A percentile compares a stretch with the other conserved stretches of the same genome.
phyloP scores from a whole-genome alignment of 176 grass and related monocot genomes.

The Paspalum notatum region DNA sequence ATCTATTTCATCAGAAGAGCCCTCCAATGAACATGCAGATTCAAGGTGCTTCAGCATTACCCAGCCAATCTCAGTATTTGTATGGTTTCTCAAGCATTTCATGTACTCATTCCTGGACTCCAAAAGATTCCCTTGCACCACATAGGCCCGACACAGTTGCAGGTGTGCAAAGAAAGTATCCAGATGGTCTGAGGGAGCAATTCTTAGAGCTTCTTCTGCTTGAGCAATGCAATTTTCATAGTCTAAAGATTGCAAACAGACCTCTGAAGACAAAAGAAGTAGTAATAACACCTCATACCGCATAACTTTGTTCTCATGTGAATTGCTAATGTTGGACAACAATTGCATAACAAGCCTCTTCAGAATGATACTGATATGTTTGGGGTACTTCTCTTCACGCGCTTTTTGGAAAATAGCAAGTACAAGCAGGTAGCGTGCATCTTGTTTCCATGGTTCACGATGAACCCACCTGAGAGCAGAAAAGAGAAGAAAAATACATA shows the following conservation, averaged over 20 bases:
- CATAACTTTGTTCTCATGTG: constrained; percentile 42
- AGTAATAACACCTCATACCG: constrained; percentile 62
- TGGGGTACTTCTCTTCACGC: constrained; percentile 80
- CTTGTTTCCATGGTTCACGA: constrained; percentile 86
- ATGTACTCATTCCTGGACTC: constrained; percentile 72
- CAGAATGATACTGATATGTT: constrained; percentile 57
- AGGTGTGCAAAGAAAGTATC: constrained; percentile 80
- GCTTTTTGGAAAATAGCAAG: constrained; percentile 83
- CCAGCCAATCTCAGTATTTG: constrained; percentile 74
- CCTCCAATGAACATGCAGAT: constrained; percentile 66
- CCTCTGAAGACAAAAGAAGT: constrained; percentile 77
- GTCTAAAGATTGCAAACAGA: constrained; percentile 77
- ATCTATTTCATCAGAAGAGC: constrained; percentile 62
- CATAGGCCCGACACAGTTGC: constrained; percentile 83
- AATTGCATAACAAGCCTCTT: constrained; percentile 67
- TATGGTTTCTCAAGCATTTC: constrained; percentile 68
- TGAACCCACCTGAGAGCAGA: constrained; percentile 67
- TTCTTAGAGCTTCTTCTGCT: constrained; percentile 60
- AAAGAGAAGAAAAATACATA: neutral
- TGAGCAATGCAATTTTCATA: constrained; percentile 45
- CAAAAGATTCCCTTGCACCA: constrained; percentile 50
- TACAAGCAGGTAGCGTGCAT: constrained; percentile 76
- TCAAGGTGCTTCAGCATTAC: constrained; percentile 81
- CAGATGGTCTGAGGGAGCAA: constrained; percentile 24
- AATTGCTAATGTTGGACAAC: constrained; percentile 50